Base-by-base conservation (phyloP, 2,329 filamentous ascomycete genomes). In the Ceratocystis colombiana region DNA sequence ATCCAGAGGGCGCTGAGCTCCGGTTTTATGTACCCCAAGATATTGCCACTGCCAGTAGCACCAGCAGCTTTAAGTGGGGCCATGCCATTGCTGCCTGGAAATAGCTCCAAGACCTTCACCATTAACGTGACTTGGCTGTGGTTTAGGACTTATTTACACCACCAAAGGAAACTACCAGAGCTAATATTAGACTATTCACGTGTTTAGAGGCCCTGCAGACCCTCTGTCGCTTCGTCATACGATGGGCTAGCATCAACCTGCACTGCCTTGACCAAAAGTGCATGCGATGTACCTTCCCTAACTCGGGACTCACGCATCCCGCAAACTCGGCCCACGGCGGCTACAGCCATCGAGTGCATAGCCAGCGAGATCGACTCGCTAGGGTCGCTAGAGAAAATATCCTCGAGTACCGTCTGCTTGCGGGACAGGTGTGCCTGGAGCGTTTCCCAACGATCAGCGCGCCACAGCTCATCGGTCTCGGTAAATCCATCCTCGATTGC, bases 381-480 rank as follows among this genome's bases (percentile, higher is more conserved):
- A 22, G 72, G 72, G 8, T 73, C 70, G 5, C 77, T 74, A 3
- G 71, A 71, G 70, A 81, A 83, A 25, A 83, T 74, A 8, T 79
- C 77, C 67, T 80, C 76, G 5, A 84, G 71, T 2, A 77, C 75
- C 15, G 68, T 69, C 62, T 77, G 76, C 68, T 79, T 77, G 67
- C 77, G 71, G 6, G 68, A 73, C 12, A 78, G 74, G 68, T 84
- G 78, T 68, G 81, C 79, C 10, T 72, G 74, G 8, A 76, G 71
- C 1, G 79, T 78, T 74, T 86, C 84, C 25, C 78, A 77, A 8
- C 72, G 71, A 5, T 79, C 75, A 0, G 77, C 71, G 10, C 73
- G 74, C 78, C 82, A 85, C 46, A 82, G 76, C 67, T 76, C 74
- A 70, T 87, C 85, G 2, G 78, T 71, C 69, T 87, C 84, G 20